Base-by-base conservation (phyloP, 805 yeast genomes). In the Candida patagonica region DNA sequence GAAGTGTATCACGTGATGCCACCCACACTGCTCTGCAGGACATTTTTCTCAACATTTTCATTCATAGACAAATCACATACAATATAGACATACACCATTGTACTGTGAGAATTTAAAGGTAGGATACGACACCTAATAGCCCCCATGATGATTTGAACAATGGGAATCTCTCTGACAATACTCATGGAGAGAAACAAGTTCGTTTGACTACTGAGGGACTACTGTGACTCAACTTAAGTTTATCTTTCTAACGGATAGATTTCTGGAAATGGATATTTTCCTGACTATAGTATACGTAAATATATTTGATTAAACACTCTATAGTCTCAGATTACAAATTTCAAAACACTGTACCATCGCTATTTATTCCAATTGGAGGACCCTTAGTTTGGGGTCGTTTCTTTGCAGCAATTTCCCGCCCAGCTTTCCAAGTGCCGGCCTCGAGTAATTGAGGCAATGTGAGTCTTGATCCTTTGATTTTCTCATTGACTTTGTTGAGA, bases 261-360 rank as follows among this genome's bases (percentile, higher is more conserved):
- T n/a, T n/a, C n/a, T n/a, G n/a, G n/a, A n/a, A n/a, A n/a, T n/a
- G n/a, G n/a, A n/a, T n/a, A n/a, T 24, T 24, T 24, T 24, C 10
- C 26, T 24, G 26, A 24, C 26, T 12, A 8, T 24, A 24, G 8
- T 24, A 8, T 24, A 12, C 10, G 26, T 24, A 24, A 12, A 3
- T 30, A 22, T 5, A 3, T 5, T 32, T 19, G 25, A 19, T 13
- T 22, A 34, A 21, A n/a, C 10, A 20, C 26, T 23, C 9, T 27
- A 55, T 56, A 77, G 50, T n/a, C n/a, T n/a, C n/a, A n/a, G n/a
- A n/a, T n/a, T n/a, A n/a, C n/a, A n/a, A n/a, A n/a, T n/a, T n/a
- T n/a, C n/a, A n/a, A n/a, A 77, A 77, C 2, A 77, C 76, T 1
- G 84, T 77, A 5, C 84, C 84, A 51, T 77, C 83, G 45, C 80